Conservation (phyloP, 192 early-diverging fungal genomes). For the Coemansia sp. region DNA sequence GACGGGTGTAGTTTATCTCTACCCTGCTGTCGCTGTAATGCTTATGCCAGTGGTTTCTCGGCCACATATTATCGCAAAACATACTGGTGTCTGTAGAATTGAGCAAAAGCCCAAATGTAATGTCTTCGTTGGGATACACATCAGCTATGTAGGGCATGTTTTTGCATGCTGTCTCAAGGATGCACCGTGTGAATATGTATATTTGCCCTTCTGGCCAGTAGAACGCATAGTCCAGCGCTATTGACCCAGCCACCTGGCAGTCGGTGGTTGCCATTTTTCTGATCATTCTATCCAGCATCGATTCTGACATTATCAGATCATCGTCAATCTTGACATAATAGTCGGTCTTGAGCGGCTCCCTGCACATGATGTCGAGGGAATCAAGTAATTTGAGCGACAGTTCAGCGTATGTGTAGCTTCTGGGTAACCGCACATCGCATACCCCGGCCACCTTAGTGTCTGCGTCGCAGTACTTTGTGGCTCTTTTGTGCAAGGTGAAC, state of each 20-base stretch:
- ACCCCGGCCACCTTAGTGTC: neutral
- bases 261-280: neutral
- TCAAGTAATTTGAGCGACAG: neutral
- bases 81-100: neutral
- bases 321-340: neutral
- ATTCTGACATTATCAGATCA: neutral
- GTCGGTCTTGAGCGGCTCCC: neutral
- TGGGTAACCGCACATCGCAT: neutral
- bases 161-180: neutral
- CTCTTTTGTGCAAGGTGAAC: neutral
- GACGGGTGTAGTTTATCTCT: neutral
- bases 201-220: neutral
- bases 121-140: conserved; percentile 4
- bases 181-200: neutral
- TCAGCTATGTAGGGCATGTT: neutral
- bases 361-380: neutral
- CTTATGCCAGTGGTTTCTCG: conserved; percentile 5
- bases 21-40: neutral
- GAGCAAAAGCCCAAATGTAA: neutral
- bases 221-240: neutral
- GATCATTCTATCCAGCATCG: conserved; percentile 3
- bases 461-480: neutral
- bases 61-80: neutral
- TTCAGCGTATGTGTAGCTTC: neutral
- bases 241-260: neutral